Base-by-base conservation (phyloP, 148 eudicot genomes). In the Vaccinium corymbosum region DNA sequence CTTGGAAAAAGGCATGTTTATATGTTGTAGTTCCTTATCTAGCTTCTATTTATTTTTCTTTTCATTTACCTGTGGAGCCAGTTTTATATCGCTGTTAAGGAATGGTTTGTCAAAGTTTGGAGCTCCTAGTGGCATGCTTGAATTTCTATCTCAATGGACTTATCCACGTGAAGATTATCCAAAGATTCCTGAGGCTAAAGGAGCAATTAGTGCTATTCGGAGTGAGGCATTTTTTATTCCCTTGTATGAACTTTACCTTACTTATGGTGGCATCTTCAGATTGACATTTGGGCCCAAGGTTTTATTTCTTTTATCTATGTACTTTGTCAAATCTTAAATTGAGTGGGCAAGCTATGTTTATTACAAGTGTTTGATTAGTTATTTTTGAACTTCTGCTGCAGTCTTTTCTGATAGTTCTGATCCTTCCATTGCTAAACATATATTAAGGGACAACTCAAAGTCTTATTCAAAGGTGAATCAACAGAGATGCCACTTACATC, bases 221-320 rank as follows among this genome's bases (percentile, higher is more conserved):
- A 90, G 84, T 50, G 98, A 94, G 89, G 91, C 99, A 2, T 97
- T 97, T 84, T 97, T 97, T 85, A 86, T 97, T 78, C 98, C 98
- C 42, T 87, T 97, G 87, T 97, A 93, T 81, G 98, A 97, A 87
- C 98, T 97, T 77, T 97, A 80, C 89, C 93, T 95, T 82, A 95
- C 98, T 83, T 97, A 97, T 86, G 99, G 99, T 59, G 99, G 99
- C 73, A 90, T 97, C 83, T 97, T 97, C 90, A 90, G 98, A 87
- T 86, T 97, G 82, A 90, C 92, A 72, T 94, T 97, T 87, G 99
- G 99, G 78, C 99, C 99, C 83, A 97, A 95, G 99, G 99, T 97
- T 84, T 76, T 86, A 82, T 85, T 84, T 15, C 52, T 61, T 52
- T 81, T 79, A 76, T 82, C 79, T 85, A 3, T 59, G 12, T 71